Percentiles rank a stretch among this genome's conserved stretches.
Evolutionary conservation across 2,329 filamentous ascomycete genomes (phyloP).

Genomic region (Aspergillus carbonarius): DNA sequence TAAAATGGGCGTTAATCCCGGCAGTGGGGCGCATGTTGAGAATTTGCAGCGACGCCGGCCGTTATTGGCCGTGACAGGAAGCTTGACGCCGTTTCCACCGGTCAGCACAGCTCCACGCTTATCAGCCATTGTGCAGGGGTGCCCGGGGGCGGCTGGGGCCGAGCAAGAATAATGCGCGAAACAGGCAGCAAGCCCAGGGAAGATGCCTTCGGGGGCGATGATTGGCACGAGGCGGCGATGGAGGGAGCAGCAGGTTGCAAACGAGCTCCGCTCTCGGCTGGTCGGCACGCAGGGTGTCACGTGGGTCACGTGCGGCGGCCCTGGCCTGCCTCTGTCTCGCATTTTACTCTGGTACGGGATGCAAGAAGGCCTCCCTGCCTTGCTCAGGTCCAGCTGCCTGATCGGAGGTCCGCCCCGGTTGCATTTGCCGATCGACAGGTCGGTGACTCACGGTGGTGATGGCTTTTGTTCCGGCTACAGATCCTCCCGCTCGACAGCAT

Average conservation of each 20-base stretch:
- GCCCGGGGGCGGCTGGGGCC: not conserved
- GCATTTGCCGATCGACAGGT: too few relatives aligned
- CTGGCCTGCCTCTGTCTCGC: not conserved
- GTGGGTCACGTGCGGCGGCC: not conserved
- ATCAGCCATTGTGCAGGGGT: not conserved
- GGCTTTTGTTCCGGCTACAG: not conserved
- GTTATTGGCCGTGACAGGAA: conserved; percentile 3
- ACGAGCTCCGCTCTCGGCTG: not conserved
- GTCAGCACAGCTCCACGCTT: not conserved
- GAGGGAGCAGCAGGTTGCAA: too few relatives aligned
- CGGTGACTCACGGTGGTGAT: not conserved
- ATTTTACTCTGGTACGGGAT: not conserved
- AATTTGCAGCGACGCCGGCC: not conserved
- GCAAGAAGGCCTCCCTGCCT: not conserved
- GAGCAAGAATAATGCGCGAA: not conserved
- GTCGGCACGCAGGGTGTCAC: not conserved
- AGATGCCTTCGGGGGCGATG: not conserved
- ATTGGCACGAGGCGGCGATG: not conserved
- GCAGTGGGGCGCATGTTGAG: not conserved
- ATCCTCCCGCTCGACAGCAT: not conserved
- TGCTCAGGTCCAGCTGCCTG: not conserved
- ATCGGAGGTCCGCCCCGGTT: not conserved
- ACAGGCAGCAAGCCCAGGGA: not conserved
- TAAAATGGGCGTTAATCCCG: conserved; percentile 1
- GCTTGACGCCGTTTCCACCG: conserved; percentile 3